These are phyloP conservation scores for Geotrichum australiense DNA, from an alignment of 1,139 yeast species.

Conservation along the genomic window DNA sequence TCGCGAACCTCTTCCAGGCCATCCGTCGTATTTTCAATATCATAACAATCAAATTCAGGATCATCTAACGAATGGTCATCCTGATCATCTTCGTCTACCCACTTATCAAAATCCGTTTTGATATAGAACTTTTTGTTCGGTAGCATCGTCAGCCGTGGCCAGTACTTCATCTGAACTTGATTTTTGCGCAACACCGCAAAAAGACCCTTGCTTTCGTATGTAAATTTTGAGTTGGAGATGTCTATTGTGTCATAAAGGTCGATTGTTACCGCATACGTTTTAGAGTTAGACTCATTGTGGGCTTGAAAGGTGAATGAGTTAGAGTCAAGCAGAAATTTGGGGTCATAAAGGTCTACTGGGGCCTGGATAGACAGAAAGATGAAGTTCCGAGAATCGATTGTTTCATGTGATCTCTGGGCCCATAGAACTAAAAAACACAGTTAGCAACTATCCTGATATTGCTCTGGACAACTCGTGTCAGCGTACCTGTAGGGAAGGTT, in stretches of 20 bases:
- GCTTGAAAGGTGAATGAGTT: slow-evolving; percentile 53
- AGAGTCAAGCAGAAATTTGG: slow-evolving; percentile 56
- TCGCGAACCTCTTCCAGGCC: slow-evolving; percentile 5
- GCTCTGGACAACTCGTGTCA: too few species aligned
- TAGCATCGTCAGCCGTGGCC: slow-evolving; percentile 1
- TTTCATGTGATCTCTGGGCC: slow-evolving; percentile 89
- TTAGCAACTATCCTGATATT: too few species aligned
- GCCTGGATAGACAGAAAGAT: slow-evolving; percentile 68
- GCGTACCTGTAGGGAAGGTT: too few species aligned
- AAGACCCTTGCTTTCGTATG: slow-evolving; percentile 66
- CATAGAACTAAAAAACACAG: too few species aligned
- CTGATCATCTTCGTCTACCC: slow-evolving; percentile 96
- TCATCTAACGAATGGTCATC: slow-evolving; percentile 43
- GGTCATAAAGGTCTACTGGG: slow-evolving; percentile 54
- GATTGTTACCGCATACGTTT: slow-evolving; percentile 50
- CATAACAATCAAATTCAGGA: slow-evolving; percentile 29
- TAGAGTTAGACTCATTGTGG: slow-evolving; percentile 21
- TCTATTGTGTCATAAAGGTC: slow-evolving; percentile 72
- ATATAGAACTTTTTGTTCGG: slow-evolving; percentile 43
- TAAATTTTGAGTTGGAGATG: slow-evolving; percentile 51
- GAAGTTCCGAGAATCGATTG: slow-evolving; percentile 65
- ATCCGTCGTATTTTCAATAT: slow-evolving; percentile 1
- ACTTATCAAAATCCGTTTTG: slow-evolving; percentile 91
- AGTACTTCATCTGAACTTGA: neutral
- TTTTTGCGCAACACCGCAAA: slow-evolving; percentile 41